A percentile compares a stretch with the other conserved stretches of the same genome.
These are phyloP conservation scores for Magnolia changhungtana DNA, from an alignment of 164 flowering plant genomes.

Conservation along the genomic window DNA sequence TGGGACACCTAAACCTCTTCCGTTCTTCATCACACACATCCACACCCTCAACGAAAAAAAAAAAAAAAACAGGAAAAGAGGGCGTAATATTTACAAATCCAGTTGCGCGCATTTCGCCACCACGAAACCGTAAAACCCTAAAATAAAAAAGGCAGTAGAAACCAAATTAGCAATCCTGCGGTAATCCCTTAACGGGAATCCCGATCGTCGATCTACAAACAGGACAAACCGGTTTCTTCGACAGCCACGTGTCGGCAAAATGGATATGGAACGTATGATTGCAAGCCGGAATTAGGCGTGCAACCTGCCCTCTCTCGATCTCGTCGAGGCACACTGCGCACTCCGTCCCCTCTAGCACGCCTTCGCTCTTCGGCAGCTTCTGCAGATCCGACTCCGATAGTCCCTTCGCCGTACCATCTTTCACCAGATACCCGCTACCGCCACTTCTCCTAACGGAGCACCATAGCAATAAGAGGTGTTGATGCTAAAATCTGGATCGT, in stretches of 20 bases:
- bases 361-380: slow-evolving; percentile 49
- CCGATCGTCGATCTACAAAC: slow-evolving; percentile 39
- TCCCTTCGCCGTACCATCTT: slow-evolving; percentile 28
- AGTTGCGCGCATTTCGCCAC: background rate
- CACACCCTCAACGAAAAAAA: too few species aligned
- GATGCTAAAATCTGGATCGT: too few species aligned
- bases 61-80: too few species aligned
- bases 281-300: slow-evolving; percentile 50
- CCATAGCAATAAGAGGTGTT: slow-evolving; percentile 51
- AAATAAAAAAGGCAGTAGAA: background rate
- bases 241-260: slow-evolving; percentile 61
- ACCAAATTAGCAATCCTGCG: background rate
- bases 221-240: slow-evolving; percentile 46
- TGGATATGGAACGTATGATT: slow-evolving; percentile 53
- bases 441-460: slow-evolving; percentile 12
- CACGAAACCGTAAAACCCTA: background rate
- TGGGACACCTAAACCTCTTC: too few species aligned
- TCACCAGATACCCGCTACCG: slow-evolving; percentile 10
- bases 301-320: slow-evolving; percentile 36
- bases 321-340: slow-evolving; percentile 69
- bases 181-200: background rate
- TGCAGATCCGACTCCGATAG: slow-evolving; percentile 46
- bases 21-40: too few species aligned
- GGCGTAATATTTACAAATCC: too few species aligned
- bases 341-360: slow-evolving; percentile 46